Evolutionary conservation across 2,329 filamentous ascomycete genomes (phyloP).

Genomic region (Neonectria ditissima): DNA sequence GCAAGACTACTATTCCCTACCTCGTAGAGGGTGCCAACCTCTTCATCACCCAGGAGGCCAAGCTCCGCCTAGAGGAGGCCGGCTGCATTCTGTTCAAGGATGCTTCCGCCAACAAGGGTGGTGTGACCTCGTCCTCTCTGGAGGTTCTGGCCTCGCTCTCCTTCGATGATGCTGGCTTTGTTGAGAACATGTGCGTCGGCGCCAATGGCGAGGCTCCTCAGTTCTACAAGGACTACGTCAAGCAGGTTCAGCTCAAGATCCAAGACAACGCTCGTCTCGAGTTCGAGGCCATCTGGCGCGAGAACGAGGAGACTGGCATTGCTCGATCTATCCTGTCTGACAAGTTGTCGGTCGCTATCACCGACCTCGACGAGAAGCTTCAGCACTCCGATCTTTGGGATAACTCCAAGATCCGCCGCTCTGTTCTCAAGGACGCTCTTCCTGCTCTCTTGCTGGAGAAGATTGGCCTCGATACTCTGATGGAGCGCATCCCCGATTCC

Average conservation of each 20-base stretch:
- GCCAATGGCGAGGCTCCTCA: constrained; percentile 77
- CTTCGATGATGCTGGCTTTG: constrained; percentile 90
- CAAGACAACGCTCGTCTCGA: constrained; percentile 91
- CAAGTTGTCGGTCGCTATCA: constrained; percentile 90
- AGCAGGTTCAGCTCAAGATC: constrained; percentile 90
- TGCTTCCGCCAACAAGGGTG: constrained; percentile 97
- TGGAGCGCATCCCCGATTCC: constrained; percentile 87
- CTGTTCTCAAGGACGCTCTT: constrained; percentile 86
- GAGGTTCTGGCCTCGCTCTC: constrained; percentile 95
- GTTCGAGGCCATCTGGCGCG: constrained; percentile 98
- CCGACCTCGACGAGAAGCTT: constrained; percentile 94
- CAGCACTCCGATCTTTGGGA: constrained; percentile 94
- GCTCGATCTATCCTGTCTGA: constrained; percentile 91
- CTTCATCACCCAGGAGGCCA: constrained; percentile 98
- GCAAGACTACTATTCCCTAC: constrained; percentile 89
- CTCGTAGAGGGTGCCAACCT: constrained; percentile 98
- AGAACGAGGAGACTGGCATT: constrained; percentile 84
- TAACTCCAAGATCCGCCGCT: constrained; percentile 80
- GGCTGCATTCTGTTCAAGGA: constrained; percentile 97
- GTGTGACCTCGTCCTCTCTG: constrained; percentile 95
- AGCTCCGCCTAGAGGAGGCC: constrained; percentile 93
- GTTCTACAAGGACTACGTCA: constrained; percentile 95
- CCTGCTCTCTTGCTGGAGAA: constrained; percentile 86
- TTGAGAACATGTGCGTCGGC: constrained; percentile 93
- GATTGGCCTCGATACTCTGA: constrained; percentile 90